Conservation (phyloP, 2,329 filamentous ascomycete species). For the Parastagonospora avenae region DNA sequence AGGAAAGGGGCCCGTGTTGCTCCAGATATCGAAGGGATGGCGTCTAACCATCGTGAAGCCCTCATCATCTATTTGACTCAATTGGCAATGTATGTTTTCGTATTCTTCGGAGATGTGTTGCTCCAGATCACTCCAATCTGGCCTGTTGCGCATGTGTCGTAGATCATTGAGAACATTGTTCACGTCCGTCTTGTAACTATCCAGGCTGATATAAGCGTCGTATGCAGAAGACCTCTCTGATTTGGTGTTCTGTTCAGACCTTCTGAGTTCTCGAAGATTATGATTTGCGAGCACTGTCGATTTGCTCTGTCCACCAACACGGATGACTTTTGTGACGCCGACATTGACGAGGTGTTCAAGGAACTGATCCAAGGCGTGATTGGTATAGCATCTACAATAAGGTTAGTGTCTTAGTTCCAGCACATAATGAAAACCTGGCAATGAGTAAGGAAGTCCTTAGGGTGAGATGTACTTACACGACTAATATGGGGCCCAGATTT, state of each 20-base stretch:
- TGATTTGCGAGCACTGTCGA: conserved; percentile 56
- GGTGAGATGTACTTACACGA: conserved; percentile 27
- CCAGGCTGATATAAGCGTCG: conserved; percentile 17
- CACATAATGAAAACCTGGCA: too few relatives aligned
- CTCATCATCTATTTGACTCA: conserved; percentile 17
- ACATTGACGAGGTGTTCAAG: conserved; percentile 62
- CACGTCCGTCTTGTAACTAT: conserved; percentile 10
- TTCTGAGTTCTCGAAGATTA: conserved; percentile 53
- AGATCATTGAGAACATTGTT: conserved; percentile 11
- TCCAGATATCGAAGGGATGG: conserved; percentile 33
- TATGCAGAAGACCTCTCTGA: conserved; percentile 15
- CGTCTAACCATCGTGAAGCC: conserved; percentile 22
- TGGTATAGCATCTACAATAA: conserved; percentile 52
- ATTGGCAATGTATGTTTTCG: conserved; percentile 23
- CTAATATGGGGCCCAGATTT: conserved; percentile 53
- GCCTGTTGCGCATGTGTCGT: conserved; percentile 8
- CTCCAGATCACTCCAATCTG: conserved; percentile 24
- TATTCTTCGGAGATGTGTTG: conserved; percentile 17
- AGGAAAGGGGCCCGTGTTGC: background rate
- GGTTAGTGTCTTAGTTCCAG: background rate
- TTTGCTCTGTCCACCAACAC: conserved; percentile 65
- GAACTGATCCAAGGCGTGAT: conserved; percentile 61
- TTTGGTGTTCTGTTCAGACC: conserved; percentile 25
- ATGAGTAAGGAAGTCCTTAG: background rate
- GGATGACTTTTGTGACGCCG: conserved; percentile 58